phyloP scores from a whole-genome alignment of 345 rosid genomes.

The Brassica cretica region DNA sequence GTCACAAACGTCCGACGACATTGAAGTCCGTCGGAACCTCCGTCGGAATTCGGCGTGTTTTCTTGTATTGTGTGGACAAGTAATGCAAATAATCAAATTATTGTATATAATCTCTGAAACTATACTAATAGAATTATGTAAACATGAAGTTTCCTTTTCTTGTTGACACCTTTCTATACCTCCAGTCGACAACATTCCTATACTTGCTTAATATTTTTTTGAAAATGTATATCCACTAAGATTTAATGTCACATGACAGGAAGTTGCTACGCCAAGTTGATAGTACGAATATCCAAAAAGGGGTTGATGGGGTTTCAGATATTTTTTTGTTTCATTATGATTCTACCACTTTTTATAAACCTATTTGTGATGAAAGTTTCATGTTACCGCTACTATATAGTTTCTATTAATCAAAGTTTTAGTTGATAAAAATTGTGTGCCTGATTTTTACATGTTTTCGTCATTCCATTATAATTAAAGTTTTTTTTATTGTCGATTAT shows the following conservation, averaged over 20 bases:
- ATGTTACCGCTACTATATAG: background rate
- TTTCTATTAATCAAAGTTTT: background rate
- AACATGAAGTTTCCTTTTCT: background rate
- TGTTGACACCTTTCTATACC: background rate
- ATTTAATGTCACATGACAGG: background rate
- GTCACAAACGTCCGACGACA: too few species aligned
- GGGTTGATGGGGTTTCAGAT: background rate
- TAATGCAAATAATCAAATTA: background rate
- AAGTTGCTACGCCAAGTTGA: background rate
- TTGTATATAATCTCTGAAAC: background rate
- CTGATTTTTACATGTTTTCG: background rate
- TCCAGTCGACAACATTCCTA: background rate
- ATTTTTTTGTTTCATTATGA: background rate
- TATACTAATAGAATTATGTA: background rate
- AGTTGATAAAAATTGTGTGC: background rate
- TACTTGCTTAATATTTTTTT: background rate
- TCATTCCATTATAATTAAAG: background rate
- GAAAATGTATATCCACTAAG: background rate
- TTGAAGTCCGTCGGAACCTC: too few species aligned
- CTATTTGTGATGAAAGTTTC: background rate
- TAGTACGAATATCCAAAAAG: background rate
- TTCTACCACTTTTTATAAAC: too few species aligned
- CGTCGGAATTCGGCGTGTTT: too few species aligned
- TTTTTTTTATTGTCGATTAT: background rate
- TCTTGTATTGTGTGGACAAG: background rate